phyloP scores from a whole-genome alignment of 441 rosid genomes.

The Codiaeum variegatum region DNA sequence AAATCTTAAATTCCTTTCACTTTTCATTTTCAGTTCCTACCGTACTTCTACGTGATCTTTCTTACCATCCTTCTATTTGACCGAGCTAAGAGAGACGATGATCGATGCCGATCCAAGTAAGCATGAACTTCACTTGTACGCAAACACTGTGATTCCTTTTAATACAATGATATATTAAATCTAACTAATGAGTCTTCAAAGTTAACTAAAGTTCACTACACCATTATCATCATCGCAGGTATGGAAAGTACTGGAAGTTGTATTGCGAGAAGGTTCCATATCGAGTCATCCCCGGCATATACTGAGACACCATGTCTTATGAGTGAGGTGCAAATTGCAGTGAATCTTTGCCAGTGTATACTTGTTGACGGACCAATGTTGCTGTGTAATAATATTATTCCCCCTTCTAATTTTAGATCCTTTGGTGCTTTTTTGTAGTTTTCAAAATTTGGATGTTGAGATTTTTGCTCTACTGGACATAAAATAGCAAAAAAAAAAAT shows the following conservation, averaged over 20 bases:
- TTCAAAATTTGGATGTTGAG: not conserved
- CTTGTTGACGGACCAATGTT: not conserved
- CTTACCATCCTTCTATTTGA: conserved; percentile 87
- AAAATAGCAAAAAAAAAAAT: too few species aligned
- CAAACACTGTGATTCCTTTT: not conserved
- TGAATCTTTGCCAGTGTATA: not conserved
- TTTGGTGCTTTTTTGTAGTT: not conserved
- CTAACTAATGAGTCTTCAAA: not conserved
- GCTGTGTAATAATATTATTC: not conserved
- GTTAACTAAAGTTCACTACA: conserved; percentile 1
- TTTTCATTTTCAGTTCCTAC: conserved; percentile 57
- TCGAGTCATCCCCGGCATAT: conserved; percentile 75
- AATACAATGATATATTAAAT: not conserved
- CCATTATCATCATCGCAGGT: conserved; percentile 41
- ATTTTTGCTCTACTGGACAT: not conserved
- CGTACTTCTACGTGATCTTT: conserved; percentile 80
- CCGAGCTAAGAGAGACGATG: conserved; percentile 93
- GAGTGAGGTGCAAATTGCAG: not conserved
- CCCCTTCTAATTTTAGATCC: not conserved
- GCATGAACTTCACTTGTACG: conserved; percentile 21
- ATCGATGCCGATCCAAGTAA: conserved; percentile 89
- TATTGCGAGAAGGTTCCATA: conserved; percentile 81
- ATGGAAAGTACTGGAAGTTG: conserved; percentile 84
- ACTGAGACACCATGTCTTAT: conserved; percentile 32
- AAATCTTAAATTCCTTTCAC: conserved; percentile 9